A percentile compares a stretch with the other conserved stretches of the same genome.
phyloP scores from a whole-genome alignment of 176 grass and related monocot species.

The Aegilops sharonensis region DNA sequence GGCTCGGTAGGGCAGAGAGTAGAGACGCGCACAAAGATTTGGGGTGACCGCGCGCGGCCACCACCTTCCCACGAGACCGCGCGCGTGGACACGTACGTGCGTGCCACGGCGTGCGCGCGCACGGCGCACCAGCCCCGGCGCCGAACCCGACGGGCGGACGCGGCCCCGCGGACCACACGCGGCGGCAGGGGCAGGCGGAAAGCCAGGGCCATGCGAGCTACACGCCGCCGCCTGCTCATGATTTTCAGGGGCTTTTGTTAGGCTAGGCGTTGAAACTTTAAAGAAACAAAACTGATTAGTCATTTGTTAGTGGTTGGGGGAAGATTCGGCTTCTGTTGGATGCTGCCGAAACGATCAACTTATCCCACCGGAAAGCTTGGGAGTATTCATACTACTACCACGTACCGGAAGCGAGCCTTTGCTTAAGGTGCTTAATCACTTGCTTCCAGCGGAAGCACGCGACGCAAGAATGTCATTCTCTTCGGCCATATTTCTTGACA shows the following conservation, averaged over 20 bases:
- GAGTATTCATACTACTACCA: neutral
- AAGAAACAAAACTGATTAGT: neutral
- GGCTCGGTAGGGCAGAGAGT: neutral
- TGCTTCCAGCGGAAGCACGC: neutral
- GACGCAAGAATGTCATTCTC: neutral
- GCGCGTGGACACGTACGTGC: neutral
- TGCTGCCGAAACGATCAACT: neutral
- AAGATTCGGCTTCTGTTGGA: neutral
- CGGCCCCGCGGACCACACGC: slow-evolving; percentile 3
- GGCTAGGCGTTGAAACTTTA: neutral
- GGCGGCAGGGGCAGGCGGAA: neutral
- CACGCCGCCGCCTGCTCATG: neutral
- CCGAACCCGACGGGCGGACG: neutral
- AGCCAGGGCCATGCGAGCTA: neutral
- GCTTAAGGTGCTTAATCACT: neutral
- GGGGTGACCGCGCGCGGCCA: neutral
- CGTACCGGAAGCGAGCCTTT: neutral
- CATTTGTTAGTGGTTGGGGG: neutral
- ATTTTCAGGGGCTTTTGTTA: neutral
- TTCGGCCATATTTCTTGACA: too few species aligned
- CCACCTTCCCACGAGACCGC: neutral
- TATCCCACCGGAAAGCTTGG: neutral
- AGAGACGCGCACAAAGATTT: neutral
- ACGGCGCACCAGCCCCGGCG: neutral
- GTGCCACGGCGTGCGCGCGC: too few species aligned